A percentile compares a stretch with the other conserved stretches of the same genome.
Evolutionary conservation across 345 rosid species (phyloP).

Genomic region (Syzygium aqueum): DNA sequence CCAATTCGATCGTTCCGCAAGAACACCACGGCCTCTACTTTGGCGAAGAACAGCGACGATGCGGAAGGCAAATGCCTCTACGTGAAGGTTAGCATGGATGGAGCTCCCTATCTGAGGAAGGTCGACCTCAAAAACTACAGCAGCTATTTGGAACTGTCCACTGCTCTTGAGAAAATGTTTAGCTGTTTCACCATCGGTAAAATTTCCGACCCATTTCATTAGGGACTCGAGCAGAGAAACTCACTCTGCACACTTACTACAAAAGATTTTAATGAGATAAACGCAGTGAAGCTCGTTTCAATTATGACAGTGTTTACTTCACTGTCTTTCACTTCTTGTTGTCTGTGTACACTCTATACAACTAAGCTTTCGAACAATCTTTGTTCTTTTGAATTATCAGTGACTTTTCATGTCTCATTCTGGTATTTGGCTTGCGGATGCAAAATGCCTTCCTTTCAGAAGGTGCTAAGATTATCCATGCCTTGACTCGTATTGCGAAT

Average conservation of each 20-base stretch:
- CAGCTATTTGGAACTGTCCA: slow-evolving; percentile 31
- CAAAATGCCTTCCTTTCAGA: background rate
- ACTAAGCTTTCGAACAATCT: background rate
- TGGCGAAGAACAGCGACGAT: slow-evolving; percentile 32
- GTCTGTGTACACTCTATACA: background rate
- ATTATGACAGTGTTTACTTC: background rate
- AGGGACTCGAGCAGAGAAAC: background rate
- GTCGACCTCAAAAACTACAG: slow-evolving; percentile 34
- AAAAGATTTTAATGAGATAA: background rate
- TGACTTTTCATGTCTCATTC: background rate
- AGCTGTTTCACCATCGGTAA: slow-evolving; percentile 53
- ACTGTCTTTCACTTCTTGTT: background rate
- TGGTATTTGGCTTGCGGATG: background rate
- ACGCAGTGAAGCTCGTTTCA: background rate
- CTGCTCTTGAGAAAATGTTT: slow-evolving; percentile 51
- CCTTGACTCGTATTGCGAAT: background rate
- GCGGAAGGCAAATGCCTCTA: slow-evolving; percentile 36
- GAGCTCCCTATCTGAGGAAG: slow-evolving; percentile 52
- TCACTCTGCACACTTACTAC: background rate
- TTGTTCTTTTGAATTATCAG: background rate
- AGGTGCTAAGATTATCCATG: background rate
- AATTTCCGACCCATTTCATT: background rate
- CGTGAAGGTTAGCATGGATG: slow-evolving; percentile 63
- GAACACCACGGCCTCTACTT: slow-evolving; percentile 38
- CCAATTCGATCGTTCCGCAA: slow-evolving; percentile 51